Conservation (phyloP, 2,329 filamentous ascomycete genomes). For the Fusarium pininemorale region DNA sequence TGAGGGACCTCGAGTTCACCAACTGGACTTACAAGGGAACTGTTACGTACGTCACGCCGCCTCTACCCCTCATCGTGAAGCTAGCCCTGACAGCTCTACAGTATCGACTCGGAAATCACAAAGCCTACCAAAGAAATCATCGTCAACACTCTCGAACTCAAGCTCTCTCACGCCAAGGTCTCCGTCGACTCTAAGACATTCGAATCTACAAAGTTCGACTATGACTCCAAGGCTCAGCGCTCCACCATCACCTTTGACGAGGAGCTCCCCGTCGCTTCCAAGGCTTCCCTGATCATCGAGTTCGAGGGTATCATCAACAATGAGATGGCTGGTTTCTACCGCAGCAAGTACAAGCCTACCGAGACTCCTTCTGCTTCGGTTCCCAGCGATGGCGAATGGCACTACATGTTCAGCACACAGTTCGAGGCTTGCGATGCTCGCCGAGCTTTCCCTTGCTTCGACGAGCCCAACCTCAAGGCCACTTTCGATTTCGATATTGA, state of each 20-base stretch:
- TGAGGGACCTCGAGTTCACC: slow-evolving; percentile 82
- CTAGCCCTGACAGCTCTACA: slow-evolving; percentile 44
- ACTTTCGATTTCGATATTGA: slow-evolving; percentile 95
- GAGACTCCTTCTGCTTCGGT: slow-evolving; percentile 78
- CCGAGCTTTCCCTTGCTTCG: slow-evolving; percentile 95
- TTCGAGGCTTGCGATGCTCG: slow-evolving; percentile 97
- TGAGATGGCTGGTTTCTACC: slow-evolving; percentile 92
- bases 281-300: slow-evolving; percentile 73
- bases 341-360: slow-evolving; percentile 89
- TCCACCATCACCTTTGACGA: slow-evolving; percentile 80
- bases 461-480: slow-evolving; percentile 96
- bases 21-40: slow-evolving; percentile 82
- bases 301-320: slow-evolving; percentile 89
- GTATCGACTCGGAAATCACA: slow-evolving; percentile 78
- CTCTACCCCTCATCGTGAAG: slow-evolving; percentile 12
- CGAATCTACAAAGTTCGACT: slow-evolving; percentile 74
- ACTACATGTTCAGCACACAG: slow-evolving; percentile 91
- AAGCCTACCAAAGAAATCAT: slow-evolving; percentile 79
- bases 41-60: slow-evolving; percentile 61
- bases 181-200: slow-evolving; percentile 64
- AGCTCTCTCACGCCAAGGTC: slow-evolving; percentile 73
- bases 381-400: slow-evolving; percentile 73
- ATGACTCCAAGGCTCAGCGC: slow-evolving; percentile 86
- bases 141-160: slow-evolving; percentile 86
- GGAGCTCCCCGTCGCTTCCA: slow-evolving; percentile 72